Percentiles rank a stretch among this genome's conserved stretches.
phyloP scores from a whole-genome alignment of 2,329 filamentous ascomycete species.

The Paecilomyces sp. region DNA sequence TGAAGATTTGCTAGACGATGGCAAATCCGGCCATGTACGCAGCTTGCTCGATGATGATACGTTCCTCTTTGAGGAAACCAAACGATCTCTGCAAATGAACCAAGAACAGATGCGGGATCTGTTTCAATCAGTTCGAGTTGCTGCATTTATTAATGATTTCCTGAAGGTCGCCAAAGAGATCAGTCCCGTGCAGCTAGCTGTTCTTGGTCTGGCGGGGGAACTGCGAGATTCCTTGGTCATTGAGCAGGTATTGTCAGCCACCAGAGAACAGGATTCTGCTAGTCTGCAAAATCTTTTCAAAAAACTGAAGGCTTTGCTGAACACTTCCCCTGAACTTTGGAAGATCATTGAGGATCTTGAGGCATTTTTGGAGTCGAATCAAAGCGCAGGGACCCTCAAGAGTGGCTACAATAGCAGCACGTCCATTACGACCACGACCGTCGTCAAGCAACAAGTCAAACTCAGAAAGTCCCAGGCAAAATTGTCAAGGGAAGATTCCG shows the following conservation, averaged over 20 bases:
- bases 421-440: conserved; percentile 48
- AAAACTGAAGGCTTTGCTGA: conserved; percentile 25
- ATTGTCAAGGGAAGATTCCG: conserved; percentile 46
- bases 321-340: conserved; percentile 28
- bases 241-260: conserved; percentile 44
- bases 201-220: conserved; percentile 44
- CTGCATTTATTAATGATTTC: conserved; percentile 19
- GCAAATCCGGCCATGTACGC: conserved; percentile 28
- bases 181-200: conserved; percentile 28
- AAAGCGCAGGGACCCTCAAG: conserved; percentile 49
- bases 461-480: conserved; percentile 51
- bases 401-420: conserved; percentile 68
- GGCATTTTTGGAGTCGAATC: conserved; percentile 39
- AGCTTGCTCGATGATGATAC: conserved; percentile 45
- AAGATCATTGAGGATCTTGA: conserved; percentile 42
- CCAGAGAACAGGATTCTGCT: conserved; percentile 49
- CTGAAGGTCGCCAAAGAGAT: conserved; percentile 22
- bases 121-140: conserved; percentile 23
- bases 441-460: conserved; percentile 54
- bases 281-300: conserved; percentile 36
- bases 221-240: conserved; percentile 45
- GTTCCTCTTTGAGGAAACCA: conserved; percentile 37
- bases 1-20: conserved; percentile 35
- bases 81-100: conserved; percentile 30
- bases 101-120: conserved; percentile 32